A percentile compares a stretch with the other conserved stretches of the same genome.
phyloP scores from a whole-genome alignment of 2,329 filamentous ascomycete species.

The Aspergillus transmontanensis region DNA sequence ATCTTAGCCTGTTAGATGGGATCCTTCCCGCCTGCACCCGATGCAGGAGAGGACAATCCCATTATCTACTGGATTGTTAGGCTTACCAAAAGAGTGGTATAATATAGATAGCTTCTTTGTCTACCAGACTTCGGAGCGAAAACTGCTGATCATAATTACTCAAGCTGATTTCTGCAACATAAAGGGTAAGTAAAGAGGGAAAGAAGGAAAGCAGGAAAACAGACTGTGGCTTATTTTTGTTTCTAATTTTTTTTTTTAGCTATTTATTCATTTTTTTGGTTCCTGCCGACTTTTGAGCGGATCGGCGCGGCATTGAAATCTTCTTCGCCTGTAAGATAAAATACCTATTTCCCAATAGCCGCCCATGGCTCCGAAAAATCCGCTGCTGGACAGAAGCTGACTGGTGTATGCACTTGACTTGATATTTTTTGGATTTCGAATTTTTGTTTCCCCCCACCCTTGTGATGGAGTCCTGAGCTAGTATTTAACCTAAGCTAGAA shows the following conservation, averaged over 20 bases:
- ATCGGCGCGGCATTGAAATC: neutral
- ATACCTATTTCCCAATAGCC: slow-evolving; percentile 18
- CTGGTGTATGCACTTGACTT: slow-evolving; percentile 8
- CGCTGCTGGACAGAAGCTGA: slow-evolving; percentile 6
- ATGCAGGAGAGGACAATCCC: neutral
- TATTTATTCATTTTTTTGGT: too few species aligned
- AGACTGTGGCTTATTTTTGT: too few species aligned
- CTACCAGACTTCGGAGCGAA: neutral
- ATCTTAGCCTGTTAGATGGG: neutral
- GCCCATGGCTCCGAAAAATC: slow-evolving; percentile 23
- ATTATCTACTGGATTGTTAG: neutral
- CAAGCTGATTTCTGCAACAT: neutral
- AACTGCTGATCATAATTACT: neutral
- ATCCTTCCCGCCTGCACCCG: neutral
- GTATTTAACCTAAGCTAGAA: neutral
- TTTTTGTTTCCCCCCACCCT: neutral
- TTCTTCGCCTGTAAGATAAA: slow-evolving; percentile 11
- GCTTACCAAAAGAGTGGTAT: neutral
- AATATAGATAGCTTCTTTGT: neutral
- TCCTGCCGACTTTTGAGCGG: neutral
- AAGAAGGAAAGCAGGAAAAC: neutral
- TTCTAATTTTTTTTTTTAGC: too few species aligned
- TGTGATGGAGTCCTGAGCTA: neutral
- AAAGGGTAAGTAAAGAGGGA: too few species aligned
- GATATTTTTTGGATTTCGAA: neutral